Conservation (phyloP, 257 asterid species). For the Forsythia viridissima region DNA sequence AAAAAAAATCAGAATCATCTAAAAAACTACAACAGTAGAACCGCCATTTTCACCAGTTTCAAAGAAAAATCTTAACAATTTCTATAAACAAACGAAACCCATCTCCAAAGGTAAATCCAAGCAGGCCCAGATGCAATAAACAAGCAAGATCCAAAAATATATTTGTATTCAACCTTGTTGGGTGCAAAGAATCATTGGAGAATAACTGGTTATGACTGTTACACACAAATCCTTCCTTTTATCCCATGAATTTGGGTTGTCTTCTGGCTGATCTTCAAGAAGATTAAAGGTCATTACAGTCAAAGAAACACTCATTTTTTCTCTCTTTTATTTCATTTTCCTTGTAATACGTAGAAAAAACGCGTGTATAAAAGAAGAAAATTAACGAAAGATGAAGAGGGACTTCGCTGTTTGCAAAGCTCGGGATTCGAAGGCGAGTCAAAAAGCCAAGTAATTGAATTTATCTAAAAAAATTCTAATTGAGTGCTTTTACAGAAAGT, state of each 20-base stretch:
- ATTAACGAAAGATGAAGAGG: background rate
- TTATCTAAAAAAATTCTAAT: too few relatives aligned
- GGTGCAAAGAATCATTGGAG: conserved; percentile 91
- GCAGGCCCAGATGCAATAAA: conserved; percentile 39
- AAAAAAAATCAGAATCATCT: conserved; percentile 23
- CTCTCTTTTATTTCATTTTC: background rate
- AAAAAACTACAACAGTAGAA: background rate
- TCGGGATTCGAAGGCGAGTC: background rate
- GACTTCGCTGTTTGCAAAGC: background rate
- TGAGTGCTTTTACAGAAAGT: too few relatives aligned
- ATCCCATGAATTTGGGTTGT: conserved; percentile 90
- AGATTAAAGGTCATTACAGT: conserved; percentile 93
- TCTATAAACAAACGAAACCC: conserved; percentile 26
- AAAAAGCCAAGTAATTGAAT: background rate
- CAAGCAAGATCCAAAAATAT: conserved; percentile 25
- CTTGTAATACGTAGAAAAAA: background rate
- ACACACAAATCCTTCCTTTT: conserved; percentile 90
- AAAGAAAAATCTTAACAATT: conserved; percentile 14
- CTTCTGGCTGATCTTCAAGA: conserved; percentile 83
- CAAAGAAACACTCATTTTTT: conserved; percentile 83
- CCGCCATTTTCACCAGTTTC: background rate
- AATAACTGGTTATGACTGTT: conserved; percentile 83
- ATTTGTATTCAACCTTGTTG: conserved; percentile 66
- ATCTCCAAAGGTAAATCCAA: conserved; percentile 25
- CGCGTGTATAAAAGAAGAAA: background rate